Evolutionary conservation across 2,329 filamentous ascomycete genomes (phyloP), one percentile per base, ranked within the genome.

Genomic region (Neobulgaria alba): DNA sequence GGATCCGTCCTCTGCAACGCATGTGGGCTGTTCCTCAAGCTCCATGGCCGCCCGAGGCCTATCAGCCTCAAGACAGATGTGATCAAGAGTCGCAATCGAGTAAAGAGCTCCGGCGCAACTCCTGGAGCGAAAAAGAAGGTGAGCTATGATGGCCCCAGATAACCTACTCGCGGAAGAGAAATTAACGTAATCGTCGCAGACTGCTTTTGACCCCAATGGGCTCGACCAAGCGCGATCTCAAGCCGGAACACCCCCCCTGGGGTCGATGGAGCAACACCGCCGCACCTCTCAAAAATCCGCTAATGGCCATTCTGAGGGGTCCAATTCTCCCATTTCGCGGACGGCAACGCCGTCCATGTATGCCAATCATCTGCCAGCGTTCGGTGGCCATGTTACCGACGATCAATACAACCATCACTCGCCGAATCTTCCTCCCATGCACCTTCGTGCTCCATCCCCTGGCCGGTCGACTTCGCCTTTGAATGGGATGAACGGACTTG

Each of bases 31-130:
- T 98, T 96, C 65, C 75, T 96, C 57, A 98, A 98, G 73, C 75
- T 98, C 53, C 92, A 98, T 62, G 89, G 89, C 50, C 84, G 89
- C 18, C 79, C 92, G 46, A 82, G 92, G 42, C 92, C 92, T 53
- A 95, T 95, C 62, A 94, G 86, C 55, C 75, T 98, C 56, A 98
- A 98, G 73, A 96, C 92, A 36, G 92, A 98, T 70, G 90, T 96
- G 53, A 98, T 98, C 69, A 98, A 98, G 72, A 95, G 89, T 69
- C 87, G 92, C 58, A 98, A 98, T 67, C 81, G 92, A 51, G 90
- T 96, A 55, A 96, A 96, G 72, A 92, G 88, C 19, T 76, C 78
- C 63, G 75, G 77, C 39, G 77, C 84, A 7, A 85, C 70, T 2
- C 75, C 89, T 48, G 79, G 81, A 34, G 84, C 86, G 57, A 89